A percentile compares a stretch with the other conserved stretches of the same genome.
Conservation (phyloP, 805 yeast genomes). For the Ogataea pini region DNA sequence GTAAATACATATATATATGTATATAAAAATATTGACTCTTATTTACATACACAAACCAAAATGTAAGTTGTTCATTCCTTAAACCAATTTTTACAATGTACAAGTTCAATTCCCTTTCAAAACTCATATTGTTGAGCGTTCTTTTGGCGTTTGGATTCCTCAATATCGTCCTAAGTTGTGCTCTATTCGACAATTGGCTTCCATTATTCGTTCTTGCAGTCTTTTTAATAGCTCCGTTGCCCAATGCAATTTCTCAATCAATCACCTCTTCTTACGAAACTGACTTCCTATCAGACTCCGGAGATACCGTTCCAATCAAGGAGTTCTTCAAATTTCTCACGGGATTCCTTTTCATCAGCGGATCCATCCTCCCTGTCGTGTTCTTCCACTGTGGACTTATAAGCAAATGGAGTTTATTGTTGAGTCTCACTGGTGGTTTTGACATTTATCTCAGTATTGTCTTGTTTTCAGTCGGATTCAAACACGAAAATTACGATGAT, state of each 20-base stretch:
- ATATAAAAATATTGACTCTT: too few species aligned
- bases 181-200: constrained; percentile 83
- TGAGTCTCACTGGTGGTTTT: constrained; percentile 83
- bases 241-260: constrained; percentile 33
- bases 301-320: constrained; percentile 24
- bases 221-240: constrained; percentile 39
- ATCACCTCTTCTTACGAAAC: constrained; percentile 30
- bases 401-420: constrained; percentile 36
- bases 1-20: too few species aligned
- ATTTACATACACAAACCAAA: too few species aligned
- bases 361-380: constrained; percentile 34
- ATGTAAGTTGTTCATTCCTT: too few species aligned
- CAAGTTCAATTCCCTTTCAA: constrained; percentile 60
- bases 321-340: constrained; percentile 35
- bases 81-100: constrained; percentile 31
- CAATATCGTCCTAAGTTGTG: constrained; percentile 83
- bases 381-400: constrained; percentile 34
- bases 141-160: constrained; percentile 88
- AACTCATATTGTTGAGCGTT: constrained; percentile 70
- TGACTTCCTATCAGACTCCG: constrained; percentile 33
- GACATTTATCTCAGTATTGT: constrained; percentile 82
- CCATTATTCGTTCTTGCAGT: constrained; percentile 66
- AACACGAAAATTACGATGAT: constrained; percentile 47
- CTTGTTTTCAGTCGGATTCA: constrained; percentile 77
- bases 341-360: constrained; percentile 37